phyloP scores from a whole-genome alignment of 306 rosid species.

The Medicago ruthenica region DNA sequence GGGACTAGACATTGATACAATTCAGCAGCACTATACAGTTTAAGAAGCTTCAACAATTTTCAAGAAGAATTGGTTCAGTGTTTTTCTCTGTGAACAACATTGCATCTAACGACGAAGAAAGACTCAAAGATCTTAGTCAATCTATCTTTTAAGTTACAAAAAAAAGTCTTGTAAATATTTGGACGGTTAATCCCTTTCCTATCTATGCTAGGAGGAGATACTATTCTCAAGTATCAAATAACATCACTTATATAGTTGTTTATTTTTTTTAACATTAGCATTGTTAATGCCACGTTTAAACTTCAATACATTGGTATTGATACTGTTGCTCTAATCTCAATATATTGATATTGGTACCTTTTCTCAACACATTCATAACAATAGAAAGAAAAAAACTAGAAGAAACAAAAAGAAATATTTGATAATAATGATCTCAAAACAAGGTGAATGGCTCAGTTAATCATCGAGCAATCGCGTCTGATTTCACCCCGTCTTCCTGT shows the following conservation, averaged over 20 bases:
- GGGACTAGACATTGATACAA: conserved; percentile 82
- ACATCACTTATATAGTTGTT: conserved; percentile 38
- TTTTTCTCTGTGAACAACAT: conserved; percentile 9
- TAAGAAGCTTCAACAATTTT: conserved; percentile 53
- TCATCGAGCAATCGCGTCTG: conserved; percentile 57
- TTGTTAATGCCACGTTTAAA: conserved; percentile 1
- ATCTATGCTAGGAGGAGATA: conserved; percentile 34
- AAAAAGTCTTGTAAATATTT: conserved; percentile 38
- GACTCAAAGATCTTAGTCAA: conserved; percentile 26
- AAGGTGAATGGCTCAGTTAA: conserved; percentile 50
- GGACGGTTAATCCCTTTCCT: conserved; percentile 39
- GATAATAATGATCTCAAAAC: not conserved
- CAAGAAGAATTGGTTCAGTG: conserved; percentile 44
- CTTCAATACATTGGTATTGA: conserved; percentile 22
- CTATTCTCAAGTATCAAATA: conserved; percentile 44
- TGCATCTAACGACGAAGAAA: conserved; percentile 54
- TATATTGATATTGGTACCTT: conserved; percentile 21
- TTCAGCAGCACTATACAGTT: conserved; percentile 80
- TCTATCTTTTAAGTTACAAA: conserved; percentile 48
- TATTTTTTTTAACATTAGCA: conserved; percentile 21
- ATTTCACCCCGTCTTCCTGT: conserved; percentile 68
- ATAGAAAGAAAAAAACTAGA: not conserved
- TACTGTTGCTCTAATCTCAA: not conserved
- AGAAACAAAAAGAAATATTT: not conserved
- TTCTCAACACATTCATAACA: conserved; percentile 4